Evolutionary conservation across 257 asterid genomes (phyloP), one percentile per base, ranked within the genome.

Genomic region (Jacaranda mimosifolia): DNA sequence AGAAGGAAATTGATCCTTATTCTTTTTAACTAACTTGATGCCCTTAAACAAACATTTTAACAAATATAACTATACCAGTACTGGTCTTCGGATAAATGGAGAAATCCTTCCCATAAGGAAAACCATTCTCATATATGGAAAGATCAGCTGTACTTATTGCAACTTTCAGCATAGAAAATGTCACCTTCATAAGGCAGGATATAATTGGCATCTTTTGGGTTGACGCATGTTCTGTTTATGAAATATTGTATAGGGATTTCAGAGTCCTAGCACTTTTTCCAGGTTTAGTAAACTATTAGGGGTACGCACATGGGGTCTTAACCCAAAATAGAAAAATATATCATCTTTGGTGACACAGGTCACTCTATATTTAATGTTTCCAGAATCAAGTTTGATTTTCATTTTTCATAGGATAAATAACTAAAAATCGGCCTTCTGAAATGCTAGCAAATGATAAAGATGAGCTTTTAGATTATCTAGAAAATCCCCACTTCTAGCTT

Each of bases 371-470:
- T 53, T 4, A 26, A 17, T 53, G 59, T 21, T 53, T 53, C 59
- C 10, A 53, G 21, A 1, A 4, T 15, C 26, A 53, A 53, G 21
- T 4, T n/a, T 53, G 9, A 19, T 56, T 51, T 70, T 38, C 63
- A 15, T 32, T 53, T n/a, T 35, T 5, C 17, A 6, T 48, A 63
- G 26, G 55, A 74, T 26, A 49, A 40, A 53, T 65, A 53, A 35
- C 58, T 48, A 7, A 12, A 26, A 56, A 45, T 68, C 43, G 42
- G 42, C 57, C 71, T 17, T 70, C 46, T 46, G 53, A 70, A 4
- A 13, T 60, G 14, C 7, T 21, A 4, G 72, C 38, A 32, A 55
- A 79, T 56, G 71, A 65, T 64, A 18, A 43, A 66, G 48, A 48
- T 66, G 45, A 17, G 56, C 26, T 10, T 53, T 14, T 9, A 38